Evolutionary conservation across 352 stramenopile genomes (phyloP), one percentile per base, ranked within the genome.

Genomic region (Chrysophaeum taylorii): DNA sequence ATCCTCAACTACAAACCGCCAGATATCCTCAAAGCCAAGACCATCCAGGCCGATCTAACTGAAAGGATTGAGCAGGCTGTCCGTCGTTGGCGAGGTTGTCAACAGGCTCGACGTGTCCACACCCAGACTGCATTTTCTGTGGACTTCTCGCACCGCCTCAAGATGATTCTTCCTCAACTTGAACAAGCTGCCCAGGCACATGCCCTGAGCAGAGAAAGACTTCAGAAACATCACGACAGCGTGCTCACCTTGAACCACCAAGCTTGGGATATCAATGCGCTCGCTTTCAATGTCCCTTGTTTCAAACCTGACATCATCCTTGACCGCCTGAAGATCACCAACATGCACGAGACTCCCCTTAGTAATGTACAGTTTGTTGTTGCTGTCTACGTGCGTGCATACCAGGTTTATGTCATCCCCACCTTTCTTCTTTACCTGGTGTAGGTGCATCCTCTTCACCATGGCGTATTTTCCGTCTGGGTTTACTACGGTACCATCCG

Each of bases 381-480:
- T 27, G 86, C 79, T 25, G 88, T 94, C 21, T 87, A 89, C 54
- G 87, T n/a, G n/a, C n/a, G n/a, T n/a, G n/a, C n/a, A n/a, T n/a
- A n/a, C n/a, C n/a, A n/a, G n/a, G n/a, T n/a, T n/a, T n/a, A n/a
- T n/a, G n/a, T n/a, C n/a, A n/a, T n/a, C n/a, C n/a, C n/a, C n/a
- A n/a, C n/a, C n/a, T n/a, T n/a, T n/a, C n/a, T n/a, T n/a, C n/a
- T n/a, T n/a, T n/a, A n/a, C n/a, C n/a, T n/a, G n/a, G n/a, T n/a
- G n/a, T n/a, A n/a, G n/a, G n/a, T 90, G 0, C 85, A 89, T 69
- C 78, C 81, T 16, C 92, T 95, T 69, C 82, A 87, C 14, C 90
- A 90, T 73, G 84, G 84, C 53, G 78, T 97, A 14, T 75, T 96
- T 25, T 94, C 85, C 4, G 84, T 96, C 60, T 96, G 91, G 91